Percentiles rank a stretch among this genome's conserved stretches.
These are phyloP conservation scores for Tubosaeta sp. DNA, from an alignment of 768 basidiomycete genomes.

Conservation along the genomic window DNA sequence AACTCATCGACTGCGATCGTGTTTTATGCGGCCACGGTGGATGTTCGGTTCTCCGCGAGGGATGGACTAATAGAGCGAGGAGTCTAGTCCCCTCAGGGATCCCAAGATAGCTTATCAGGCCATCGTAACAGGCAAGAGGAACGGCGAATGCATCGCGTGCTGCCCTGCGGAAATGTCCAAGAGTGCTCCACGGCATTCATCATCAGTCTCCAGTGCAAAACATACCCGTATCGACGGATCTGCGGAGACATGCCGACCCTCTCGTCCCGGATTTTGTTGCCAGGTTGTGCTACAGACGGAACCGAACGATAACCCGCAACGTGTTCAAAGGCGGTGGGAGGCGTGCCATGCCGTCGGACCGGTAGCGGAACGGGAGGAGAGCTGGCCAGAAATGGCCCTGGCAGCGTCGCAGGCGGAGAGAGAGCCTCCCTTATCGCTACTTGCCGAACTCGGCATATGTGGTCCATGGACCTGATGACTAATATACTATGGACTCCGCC, in stretches of 20 bases:
- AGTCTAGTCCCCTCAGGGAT: conserved; percentile 27
- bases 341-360: conserved; percentile 1
- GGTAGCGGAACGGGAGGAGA: neutral
- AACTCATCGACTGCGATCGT: too few species aligned
- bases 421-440: neutral
- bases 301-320: conserved; percentile 10
- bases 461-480: conserved; percentile 29
- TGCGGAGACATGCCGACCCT: conserved; percentile 11
- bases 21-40: too few species aligned
- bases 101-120: conserved; percentile 29
- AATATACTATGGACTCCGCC: conserved; percentile 6
- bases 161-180: neutral
- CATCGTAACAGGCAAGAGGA: conserved; percentile 22
- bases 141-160: conserved; percentile 25
- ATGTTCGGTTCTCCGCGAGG: conserved; percentile 5
- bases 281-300: neutral
- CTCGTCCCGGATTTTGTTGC: too few species aligned
- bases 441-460: conserved; percentile 10
- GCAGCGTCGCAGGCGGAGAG: neutral
- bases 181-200: conserved; percentile 1
- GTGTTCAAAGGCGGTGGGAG: neutral
- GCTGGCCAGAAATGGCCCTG: neutral
- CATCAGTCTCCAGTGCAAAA: too few species aligned
- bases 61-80: conserved; percentile 19
- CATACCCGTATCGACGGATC: conserved; percentile 20